Base-by-base conservation (phyloP, 805 yeast genomes). In the Cephaloascus fragrans region DNA sequence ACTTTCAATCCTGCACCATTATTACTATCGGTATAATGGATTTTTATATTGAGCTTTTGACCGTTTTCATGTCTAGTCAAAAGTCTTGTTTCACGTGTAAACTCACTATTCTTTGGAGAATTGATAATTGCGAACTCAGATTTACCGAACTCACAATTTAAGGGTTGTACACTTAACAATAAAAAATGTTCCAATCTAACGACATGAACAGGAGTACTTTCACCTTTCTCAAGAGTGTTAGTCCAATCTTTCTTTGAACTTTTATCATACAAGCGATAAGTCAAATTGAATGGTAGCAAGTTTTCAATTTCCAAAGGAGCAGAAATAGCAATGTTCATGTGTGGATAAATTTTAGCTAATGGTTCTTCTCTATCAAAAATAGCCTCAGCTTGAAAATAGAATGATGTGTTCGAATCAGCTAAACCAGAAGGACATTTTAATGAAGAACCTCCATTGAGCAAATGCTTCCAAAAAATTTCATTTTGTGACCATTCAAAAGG, bases 251-350 rank as follows among this genome's bases (percentile, higher is more conserved):
- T 72, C 39, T 72, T 73, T 28, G 78, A 65, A 17, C 77, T 78
- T 50, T 85, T 84, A 54, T 88, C 93, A 56, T 82, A 83, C 12
- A 93, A 67, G 41, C 83, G 67, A 59, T 83, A 87, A 16, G 74
- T 67, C 34, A 90, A 58, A 48, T 85, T 95, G 52, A 73, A 83
- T 0, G 99, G 97, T 37, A 94, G 56, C 38, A 87, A 62, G 51
- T 93, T 93, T 47, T 84, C 88, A 41, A 93, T 67, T 47, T 84
- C 85, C 35, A 93, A 59, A 0, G 98, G 97, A 0, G 97, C 86
- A 0, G 93, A 77, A 4, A 93, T 61, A 3, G 78, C 71, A 18
- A 93, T 61, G 6, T 67, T 71, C 84, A 90, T 72, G 49, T 85
- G 93, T 0, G 98, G 98, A 51, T 86, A 94, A 1, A 84, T 71